Evolutionary conservation across 306 rosid genomes (phyloP), one percentile per base, ranked within the genome.

Genomic region (Trifolium fragiferum): DNA sequence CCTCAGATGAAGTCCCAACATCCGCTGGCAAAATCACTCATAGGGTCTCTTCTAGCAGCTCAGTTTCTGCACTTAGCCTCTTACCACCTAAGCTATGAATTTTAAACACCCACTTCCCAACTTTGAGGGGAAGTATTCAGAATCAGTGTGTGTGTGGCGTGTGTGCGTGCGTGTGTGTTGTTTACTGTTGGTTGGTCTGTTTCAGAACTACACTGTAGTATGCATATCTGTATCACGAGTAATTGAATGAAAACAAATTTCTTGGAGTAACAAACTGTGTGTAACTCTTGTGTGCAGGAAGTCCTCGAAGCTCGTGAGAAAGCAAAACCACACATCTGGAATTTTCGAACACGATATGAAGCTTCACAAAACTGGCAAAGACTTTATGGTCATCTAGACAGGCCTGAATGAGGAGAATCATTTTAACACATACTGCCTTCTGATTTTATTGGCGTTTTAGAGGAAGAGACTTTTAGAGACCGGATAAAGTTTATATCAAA

Each of bases 321-420:
- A 67, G 80, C 85, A 35, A 86, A 85, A 82, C 3, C 82, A 73
- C 98, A 91, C 72, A 82, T 91, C 30, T 94, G 95, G 98, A 84
- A 82, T 44, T 82, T 84, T 72, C 89, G 94, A 44, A 87, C 92
- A 12, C 86, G 84, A n/a, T 89, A 87, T 84, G 96, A 84, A 84
- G 88, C 96, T 74, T 83, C 95, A 3, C 49, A 78, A 9, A 3
- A 84, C 75, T 94, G 95, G 98, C 72, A 79, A 47, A 33, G 74
- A 51, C 55, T 68, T 10, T 91, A 72, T 58, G 93, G 90, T 71
- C 92, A 89, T 86, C 76, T 90, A 76, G 92, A 91, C 27, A 78
- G 85, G 65, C 74, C 64, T 62, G 86, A 92, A 66, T 81, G 72
- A 79, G 68, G 49, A 51, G 54, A 73, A 25, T 63, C 54, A 47